These are phyloP conservation scores for Dorcoceras hygrometricum DNA, from an alignment of 257 asterid species.

Conservation along the genomic window DNA sequence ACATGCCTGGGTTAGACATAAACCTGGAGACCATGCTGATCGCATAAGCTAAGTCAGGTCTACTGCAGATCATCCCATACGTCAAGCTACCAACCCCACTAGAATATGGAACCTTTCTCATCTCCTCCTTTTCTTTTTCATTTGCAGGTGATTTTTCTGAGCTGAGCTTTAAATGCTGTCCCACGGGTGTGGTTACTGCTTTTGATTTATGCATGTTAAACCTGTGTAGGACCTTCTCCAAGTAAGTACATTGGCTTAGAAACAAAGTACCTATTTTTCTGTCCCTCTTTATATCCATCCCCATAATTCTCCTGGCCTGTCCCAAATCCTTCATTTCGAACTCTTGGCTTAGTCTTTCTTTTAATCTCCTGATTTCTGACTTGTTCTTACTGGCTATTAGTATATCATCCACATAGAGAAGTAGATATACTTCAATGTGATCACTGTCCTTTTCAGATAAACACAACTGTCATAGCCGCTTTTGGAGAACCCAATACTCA, in stretches of 20 bases:
- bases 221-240: not conserved
- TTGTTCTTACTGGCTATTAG: not conserved
- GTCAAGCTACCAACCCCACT: not conserved
- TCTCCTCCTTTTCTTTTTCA: not conserved
- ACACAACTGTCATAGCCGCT: not conserved
- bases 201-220: not conserved
- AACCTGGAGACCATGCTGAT: not conserved
- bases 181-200: not conserved
- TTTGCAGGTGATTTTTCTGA: not conserved
- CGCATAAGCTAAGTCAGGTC: not conserved
- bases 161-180: not conserved
- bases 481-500: not conserved
- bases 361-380: not conserved
- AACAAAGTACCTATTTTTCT: not conserved
- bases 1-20: not conserved
- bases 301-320: not conserved
- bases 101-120: not conserved
- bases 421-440: not conserved
- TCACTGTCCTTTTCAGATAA: not conserved
- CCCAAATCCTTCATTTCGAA: too few species aligned
- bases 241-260: not conserved
- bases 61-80: slow-evolving; percentile 3
- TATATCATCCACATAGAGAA: not conserved
- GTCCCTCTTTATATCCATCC: not conserved
- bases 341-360: too few species aligned